phyloP scores from a whole-genome alignment of 2,329 filamentous ascomycete genomes.

The Bipolaris sorokiniana region DNA sequence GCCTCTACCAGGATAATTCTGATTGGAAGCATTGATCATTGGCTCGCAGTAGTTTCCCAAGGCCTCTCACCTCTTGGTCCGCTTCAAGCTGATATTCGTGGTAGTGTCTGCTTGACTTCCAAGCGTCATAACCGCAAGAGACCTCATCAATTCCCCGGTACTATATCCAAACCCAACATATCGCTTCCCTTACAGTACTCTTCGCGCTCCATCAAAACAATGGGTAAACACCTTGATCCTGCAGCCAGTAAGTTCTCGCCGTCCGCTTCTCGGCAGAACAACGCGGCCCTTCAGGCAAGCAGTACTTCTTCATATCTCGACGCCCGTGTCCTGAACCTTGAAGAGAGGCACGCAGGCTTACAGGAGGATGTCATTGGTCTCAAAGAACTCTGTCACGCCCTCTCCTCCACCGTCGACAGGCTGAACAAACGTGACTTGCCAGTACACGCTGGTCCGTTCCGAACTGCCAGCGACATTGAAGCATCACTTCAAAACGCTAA shows the following conservation, averaged over 20 bases:
- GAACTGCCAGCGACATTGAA: slow-evolving; percentile 9
- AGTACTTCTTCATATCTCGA: slow-evolving; percentile 23
- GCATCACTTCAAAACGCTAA: slow-evolving; percentile 21
- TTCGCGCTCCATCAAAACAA: background rate
- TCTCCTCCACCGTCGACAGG: slow-evolving; percentile 29
- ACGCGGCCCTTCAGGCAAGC: slow-evolving; percentile 23
- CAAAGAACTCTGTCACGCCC: slow-evolving; percentile 20
- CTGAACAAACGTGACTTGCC: slow-evolving; percentile 28
- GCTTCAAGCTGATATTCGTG: background rate
- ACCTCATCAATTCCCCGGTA: background rate
- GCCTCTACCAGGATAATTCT: background rate
- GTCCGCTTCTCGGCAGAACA: slow-evolving; percentile 4
- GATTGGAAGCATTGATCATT: background rate
- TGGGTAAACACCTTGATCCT: slow-evolving; percentile 16
- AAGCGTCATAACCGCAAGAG: background rate
- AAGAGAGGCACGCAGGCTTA: slow-evolving; percentile 22
- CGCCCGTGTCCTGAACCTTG: slow-evolving; percentile 24
- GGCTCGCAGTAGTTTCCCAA: background rate
- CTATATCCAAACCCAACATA: slow-evolving; percentile 11
- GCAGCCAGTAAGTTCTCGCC: slow-evolving; percentile 20
- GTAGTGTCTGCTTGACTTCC: too few relatives aligned
- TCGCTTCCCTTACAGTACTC: background rate
- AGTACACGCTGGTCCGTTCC: slow-evolving; percentile 24
- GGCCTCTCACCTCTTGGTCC: background rate
- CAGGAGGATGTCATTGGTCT: slow-evolving; percentile 24